Base-by-base conservation (phyloP, 805 yeast species). In the Zygoascus ofunaensis region DNA sequence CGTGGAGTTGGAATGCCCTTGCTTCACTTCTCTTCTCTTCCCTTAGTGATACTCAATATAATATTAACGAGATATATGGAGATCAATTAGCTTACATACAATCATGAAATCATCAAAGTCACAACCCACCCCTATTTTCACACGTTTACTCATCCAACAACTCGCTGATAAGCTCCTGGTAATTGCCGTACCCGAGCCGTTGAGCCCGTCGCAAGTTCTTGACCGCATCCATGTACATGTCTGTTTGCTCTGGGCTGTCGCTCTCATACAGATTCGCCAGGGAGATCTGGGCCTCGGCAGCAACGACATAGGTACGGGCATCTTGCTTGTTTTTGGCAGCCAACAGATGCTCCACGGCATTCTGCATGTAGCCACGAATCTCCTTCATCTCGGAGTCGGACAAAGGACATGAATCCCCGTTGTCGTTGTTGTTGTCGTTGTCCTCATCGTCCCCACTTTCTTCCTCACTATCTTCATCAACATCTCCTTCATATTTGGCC, bases 241-340 rank as follows among this genome's bases (percentile, higher is more conserved):
- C 55, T 48, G 81, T 84, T 64, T 87, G 95, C 36, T 80, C 82
- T 28, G 66, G 64, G 42, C 81, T 70, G 22, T 81, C 87, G 21
- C 75, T 65, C 5, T 80, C 84, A 48, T 73, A 69, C 41, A 87
- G 59, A 54, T 87, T 89, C 14, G 89, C 96, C 52, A 84, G 65
- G 14, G 82, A 76, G 30, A 90, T 85, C 55, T 77, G 69, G 1
- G 94, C 89, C 61, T 90, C 97, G 1, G 96, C 95, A 38, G 83
- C 72, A 56, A 77, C 75, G 10, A 80, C 94, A 85, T 90, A 82
- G 4, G 82, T 70, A 47, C 80, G 81, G 0, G 94, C 94, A 34
- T 82, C 86, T 38, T 80, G 84, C 17, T 76, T 79, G 18, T 46
- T 41, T 59, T 80, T 76, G 0, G 87, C 81, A 44, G 68, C 63